These are phyloP conservation scores for Casuarina equisetifolia DNA, from an alignment of 306 rosid species.

Conservation along the genomic window DNA sequence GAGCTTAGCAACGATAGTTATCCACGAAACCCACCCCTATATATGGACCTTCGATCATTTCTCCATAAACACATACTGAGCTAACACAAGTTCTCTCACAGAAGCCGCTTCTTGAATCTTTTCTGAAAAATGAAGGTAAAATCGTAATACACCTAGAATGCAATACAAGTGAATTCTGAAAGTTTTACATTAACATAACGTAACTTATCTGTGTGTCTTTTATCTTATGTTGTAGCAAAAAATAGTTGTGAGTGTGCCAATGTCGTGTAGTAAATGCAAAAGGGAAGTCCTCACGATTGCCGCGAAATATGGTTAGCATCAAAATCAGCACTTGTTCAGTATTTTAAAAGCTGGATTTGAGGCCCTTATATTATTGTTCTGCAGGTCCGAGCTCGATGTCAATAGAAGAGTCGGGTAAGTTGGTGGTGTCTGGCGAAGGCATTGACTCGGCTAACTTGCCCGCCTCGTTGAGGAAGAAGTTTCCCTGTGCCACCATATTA, in stretches of 20 bases:
- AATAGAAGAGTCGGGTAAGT: constrained; percentile 21
- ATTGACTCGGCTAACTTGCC: constrained; percentile 28
- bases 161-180: background rate
- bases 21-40: too few relatives aligned
- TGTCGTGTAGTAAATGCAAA: constrained; percentile 31
- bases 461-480: constrained; percentile 8
- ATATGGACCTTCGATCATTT: background rate
- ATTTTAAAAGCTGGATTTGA: background rate
- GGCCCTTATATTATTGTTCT: background rate
- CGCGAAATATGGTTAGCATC: constrained; percentile 3
- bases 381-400: constrained; percentile 42
- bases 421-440: constrained; percentile 27
- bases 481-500: background rate
- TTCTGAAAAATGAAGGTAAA: background rate
- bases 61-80: background rate
- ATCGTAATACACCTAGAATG: too few relatives aligned
- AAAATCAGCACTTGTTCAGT: background rate
- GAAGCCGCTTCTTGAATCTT: background rate
- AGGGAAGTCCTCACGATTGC: constrained; percentile 42
- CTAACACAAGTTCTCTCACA: background rate
- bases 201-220: background rate
- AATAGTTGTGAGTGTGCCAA: constrained; percentile 26
- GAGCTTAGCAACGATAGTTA: too few relatives aligned
- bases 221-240: constrained; percentile 32
- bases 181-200: background rate